Evolutionary conservation across 2,329 filamentous ascomycete species (phyloP), one percentile per base, ranked within the genome.

Genomic region (Fusarium tjaetaba): DNA sequence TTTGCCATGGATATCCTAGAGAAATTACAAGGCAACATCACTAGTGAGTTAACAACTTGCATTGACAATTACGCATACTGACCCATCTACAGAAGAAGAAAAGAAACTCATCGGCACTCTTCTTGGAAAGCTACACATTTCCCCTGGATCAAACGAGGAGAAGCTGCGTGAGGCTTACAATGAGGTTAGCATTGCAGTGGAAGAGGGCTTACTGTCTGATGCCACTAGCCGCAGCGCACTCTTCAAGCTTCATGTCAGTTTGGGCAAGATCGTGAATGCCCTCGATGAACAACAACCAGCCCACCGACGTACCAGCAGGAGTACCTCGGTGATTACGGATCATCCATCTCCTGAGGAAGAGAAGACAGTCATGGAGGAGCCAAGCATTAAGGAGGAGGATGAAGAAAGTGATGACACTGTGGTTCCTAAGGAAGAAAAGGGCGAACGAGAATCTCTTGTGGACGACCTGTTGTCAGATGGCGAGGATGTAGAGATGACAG

Each of bases 41-140:
- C 86, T 72, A 93, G 92, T 93, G 89, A 85, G 91, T 85, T 45
- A 8, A 24, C n/a, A 8, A 28, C 4, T 20, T 22, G 22, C 15
- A 16, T 11, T 16, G 56, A 41, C 11, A 28, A 32, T 13, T 16
- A 20, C 18, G 57, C n/a, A 36, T 57, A 79, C 84, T 80, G 84
- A 79, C 68, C 26, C 4, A 11, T 39, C 69, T 57, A 80, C 79
- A 92, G 92, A 93, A 80, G 95, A 97, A 73, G 95, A 98, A 82
- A 94, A 93, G 84, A 98, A 97, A 81, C 88, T 92, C 2, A 85
- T 96, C 15, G 90, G 94, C 34, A 88, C 91, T 0, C 89, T 98
- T 53, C 88, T 98, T 3, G 91, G 91, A 73, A 98, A 98, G 82
- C 86, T 98, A 4, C 91, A 95, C 79, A 88, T 98, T 53, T 91